These are phyloP conservation scores for Echinochloa phyllopogon DNA, from an alignment of 176 grass and related monocot genomes.

Conservation along the genomic window DNA sequence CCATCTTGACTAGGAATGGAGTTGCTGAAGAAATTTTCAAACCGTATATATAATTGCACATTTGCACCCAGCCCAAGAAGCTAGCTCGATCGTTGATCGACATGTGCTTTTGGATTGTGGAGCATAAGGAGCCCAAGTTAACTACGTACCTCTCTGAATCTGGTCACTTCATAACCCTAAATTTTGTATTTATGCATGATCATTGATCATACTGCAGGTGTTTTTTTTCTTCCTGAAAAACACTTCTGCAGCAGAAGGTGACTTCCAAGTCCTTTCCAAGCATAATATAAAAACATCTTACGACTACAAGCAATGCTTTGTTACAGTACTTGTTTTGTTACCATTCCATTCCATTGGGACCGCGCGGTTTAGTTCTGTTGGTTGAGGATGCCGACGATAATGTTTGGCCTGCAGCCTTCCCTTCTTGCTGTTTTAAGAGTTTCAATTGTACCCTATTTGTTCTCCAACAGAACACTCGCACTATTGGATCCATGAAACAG, in stretches of 20 bases:
- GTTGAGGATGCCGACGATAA: no score
- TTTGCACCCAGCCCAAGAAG: background rate
- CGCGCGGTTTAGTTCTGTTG: no score
- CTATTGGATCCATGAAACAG: background rate
- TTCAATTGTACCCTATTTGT: background rate
- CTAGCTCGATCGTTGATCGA: background rate
- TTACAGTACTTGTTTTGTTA: no score
- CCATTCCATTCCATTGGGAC: no score
- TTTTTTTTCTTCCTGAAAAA: no score
- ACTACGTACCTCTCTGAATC: background rate
- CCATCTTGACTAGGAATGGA: background rate
- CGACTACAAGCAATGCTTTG: no score
- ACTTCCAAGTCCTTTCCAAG: no score
- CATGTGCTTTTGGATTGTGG: constrained; percentile 9
- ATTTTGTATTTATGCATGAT: background rate
- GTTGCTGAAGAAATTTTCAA: background rate
- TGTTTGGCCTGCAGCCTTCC: no score
- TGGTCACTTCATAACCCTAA: background rate
- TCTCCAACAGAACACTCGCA: background rate
- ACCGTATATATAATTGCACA: background rate
- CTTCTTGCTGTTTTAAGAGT: background rate
- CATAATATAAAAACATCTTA: no score
- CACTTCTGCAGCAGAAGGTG: background rate
- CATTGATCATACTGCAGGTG: background rate
- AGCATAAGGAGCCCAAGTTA: background rate